Conservation (phyloP, 2,329 filamentous ascomycete species). For the Aspergillus felis region DNA sequence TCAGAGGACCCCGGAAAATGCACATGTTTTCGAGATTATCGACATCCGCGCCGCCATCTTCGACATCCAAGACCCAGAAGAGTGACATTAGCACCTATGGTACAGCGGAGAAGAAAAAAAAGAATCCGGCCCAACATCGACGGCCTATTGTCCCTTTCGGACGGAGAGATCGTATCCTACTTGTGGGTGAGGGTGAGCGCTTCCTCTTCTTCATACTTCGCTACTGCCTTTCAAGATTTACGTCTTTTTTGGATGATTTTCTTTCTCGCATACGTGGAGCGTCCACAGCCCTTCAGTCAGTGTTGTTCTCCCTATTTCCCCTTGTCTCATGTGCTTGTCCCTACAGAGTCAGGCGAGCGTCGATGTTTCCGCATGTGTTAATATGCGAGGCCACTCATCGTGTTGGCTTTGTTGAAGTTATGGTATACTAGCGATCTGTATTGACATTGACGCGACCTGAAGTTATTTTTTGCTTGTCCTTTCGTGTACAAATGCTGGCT, state of each 20-base stretch:
- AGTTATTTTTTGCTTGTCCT: no score
- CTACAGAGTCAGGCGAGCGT: not conserved
- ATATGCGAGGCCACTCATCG: not conserved
- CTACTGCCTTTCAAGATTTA: slow-evolving; percentile 2
- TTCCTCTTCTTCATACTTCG: slow-evolving; percentile 10
- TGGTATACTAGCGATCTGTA: not conserved
- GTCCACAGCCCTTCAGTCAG: not conserved
- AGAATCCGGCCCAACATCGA: slow-evolving; percentile 18
- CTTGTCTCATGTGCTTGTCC: not conserved
- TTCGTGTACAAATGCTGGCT: no score
- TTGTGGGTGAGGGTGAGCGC: slow-evolving; percentile 43
- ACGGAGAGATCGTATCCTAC: slow-evolving; percentile 38
- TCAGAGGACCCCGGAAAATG: slow-evolving; percentile 22
- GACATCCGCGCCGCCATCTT: slow-evolving; percentile 8
- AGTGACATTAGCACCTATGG: slow-evolving; percentile 1
- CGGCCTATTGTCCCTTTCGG: slow-evolving; percentile 39
- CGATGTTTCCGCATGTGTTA: not conserved
- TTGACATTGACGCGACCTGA: not conserved
- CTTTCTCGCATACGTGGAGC: not conserved
- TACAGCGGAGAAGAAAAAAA: slow-evolving; percentile 7
- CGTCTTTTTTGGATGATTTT: slow-evolving; percentile 6
- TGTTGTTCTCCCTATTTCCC: not conserved
- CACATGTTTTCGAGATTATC: slow-evolving; percentile 24
- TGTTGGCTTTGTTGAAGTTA: not conserved
- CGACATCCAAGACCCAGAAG: slow-evolving; percentile 2